These are phyloP conservation scores for Torulaspora maleeae DNA, from an alignment of 805 yeast species.

Conservation along the genomic window DNA sequence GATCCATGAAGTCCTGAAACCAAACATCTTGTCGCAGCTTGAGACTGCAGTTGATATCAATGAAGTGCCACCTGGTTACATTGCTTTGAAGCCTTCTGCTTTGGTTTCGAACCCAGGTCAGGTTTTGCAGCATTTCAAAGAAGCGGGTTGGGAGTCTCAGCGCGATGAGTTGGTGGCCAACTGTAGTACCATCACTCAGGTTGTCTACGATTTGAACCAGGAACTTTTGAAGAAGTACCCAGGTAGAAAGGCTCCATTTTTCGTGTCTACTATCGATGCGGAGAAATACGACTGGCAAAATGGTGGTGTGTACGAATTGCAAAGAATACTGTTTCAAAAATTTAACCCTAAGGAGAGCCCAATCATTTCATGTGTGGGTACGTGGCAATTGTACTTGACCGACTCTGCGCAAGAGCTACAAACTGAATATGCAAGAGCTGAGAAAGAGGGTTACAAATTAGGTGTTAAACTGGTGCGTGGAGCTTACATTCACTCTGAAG, in stretches of 20 bases:
- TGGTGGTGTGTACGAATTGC: constrained; percentile 80
- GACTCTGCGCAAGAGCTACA: constrained; percentile 60
- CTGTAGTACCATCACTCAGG: constrained; percentile 59
- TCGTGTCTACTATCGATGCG: constrained; percentile 81
- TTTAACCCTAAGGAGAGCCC: constrained; percentile 60
- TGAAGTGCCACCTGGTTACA: constrained; percentile 82
- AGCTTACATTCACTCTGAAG: constrained; percentile 89
- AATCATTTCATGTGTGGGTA: constrained; percentile 70
- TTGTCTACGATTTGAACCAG: constrained; percentile 50
- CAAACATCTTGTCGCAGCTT: constrained; percentile 63
- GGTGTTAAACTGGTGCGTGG: constrained; percentile 93
- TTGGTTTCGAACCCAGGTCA: constrained; percentile 71
- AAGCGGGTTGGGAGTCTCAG: constrained; percentile 48
- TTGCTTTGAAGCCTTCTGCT: constrained; percentile 92
- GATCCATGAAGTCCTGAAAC: constrained; percentile 60
- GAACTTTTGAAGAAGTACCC: constrained; percentile 51
- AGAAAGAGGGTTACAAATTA: constrained; percentile 55
- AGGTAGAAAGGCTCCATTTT: constrained; percentile 63
- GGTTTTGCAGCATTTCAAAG: constrained; percentile 57
- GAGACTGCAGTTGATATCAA: constrained; percentile 46
- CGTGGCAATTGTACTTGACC: constrained; percentile 86
- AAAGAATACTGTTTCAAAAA: constrained; percentile 68
- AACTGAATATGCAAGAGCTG: constrained; percentile 62
- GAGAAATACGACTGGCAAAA: constrained; percentile 84
- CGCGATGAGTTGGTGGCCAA: constrained; percentile 60